Evolutionary conservation across 2,329 filamentous ascomycete species (phyloP).

Genomic region (Cytospora schulzeri): DNA sequence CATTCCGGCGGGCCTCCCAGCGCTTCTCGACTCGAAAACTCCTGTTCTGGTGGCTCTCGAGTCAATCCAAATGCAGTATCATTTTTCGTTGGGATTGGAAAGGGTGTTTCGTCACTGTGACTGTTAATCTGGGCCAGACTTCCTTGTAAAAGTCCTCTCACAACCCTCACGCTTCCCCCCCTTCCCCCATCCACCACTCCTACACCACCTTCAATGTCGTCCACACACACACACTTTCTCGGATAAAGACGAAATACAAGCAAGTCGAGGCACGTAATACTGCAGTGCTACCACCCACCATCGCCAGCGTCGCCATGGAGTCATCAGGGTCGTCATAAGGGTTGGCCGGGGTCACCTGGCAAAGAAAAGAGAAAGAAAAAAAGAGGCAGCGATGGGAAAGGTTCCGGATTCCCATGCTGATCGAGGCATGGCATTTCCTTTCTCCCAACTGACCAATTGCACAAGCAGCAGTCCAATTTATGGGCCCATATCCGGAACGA

Average conservation of each 20-base stretch:
- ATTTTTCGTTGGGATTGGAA: neutral
- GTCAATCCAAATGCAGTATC: neutral
- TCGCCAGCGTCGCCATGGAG: neutral
- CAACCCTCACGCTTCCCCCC: too few species aligned
- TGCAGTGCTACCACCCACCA: neutral
- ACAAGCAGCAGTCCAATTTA: too few species aligned
- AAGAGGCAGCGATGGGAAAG: neutral
- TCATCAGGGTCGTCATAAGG: neutral
- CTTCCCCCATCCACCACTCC: neutral
- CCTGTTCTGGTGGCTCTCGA: neutral
- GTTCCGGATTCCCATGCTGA: constrained; percentile 1
- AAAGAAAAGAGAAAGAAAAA: too few species aligned
- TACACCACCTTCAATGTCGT: too few species aligned
- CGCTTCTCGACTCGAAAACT: neutral
- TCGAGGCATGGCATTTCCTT: constrained; percentile 3
- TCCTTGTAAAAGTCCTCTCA: neutral
- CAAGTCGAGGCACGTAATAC: neutral
- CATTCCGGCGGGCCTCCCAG: neutral
- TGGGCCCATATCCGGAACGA: neutral
- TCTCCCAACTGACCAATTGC: neutral
- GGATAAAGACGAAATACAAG: too few species aligned
- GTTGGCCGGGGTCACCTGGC: neutral
- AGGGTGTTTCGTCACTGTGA: neutral
- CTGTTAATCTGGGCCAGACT: neutral
- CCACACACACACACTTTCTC: neutral